Percentiles rank a stretch among this genome's conserved stretches.
Conservation (phyloP, 2,329 filamentous ascomycete species). For the Thelonectria rubi region DNA sequence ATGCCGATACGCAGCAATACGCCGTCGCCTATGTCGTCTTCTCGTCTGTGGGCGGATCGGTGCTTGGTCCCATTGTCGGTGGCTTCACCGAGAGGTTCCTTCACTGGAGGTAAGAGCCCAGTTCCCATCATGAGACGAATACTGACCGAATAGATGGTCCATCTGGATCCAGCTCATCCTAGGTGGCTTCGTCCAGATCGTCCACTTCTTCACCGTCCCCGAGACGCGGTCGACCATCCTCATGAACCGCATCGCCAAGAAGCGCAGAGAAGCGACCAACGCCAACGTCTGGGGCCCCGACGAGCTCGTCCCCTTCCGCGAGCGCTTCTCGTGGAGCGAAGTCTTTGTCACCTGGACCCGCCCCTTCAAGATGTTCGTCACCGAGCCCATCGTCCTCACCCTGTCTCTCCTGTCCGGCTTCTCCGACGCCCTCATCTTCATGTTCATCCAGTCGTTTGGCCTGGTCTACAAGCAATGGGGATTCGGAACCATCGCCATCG, state of each 20-base stretch:
- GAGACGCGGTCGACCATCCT: slow-evolving; percentile 81
- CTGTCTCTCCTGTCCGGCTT: slow-evolving; percentile 77
- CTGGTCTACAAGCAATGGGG: slow-evolving; percentile 75
- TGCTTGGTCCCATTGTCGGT: slow-evolving; percentile 80
- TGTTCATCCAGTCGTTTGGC: slow-evolving; percentile 76
- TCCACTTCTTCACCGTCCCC: slow-evolving; percentile 76
- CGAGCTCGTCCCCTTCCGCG: slow-evolving; percentile 69
- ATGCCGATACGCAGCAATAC: slow-evolving; percentile 75
- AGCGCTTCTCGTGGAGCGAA: slow-evolving; percentile 67
- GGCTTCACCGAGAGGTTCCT: slow-evolving; percentile 76
- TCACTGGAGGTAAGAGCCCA: slow-evolving; percentile 65
- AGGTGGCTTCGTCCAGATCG: slow-evolving; percentile 71
- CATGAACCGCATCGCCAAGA: slow-evolving; percentile 82
- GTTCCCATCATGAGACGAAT: not conserved
- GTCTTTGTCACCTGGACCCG: slow-evolving; percentile 66
- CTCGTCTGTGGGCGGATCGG: slow-evolving; percentile 80
- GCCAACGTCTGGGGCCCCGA: slow-evolving; percentile 76
- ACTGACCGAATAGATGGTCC: slow-evolving; percentile 57
- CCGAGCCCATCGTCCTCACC: slow-evolving; percentile 77
- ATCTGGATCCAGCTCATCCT: slow-evolving; percentile 90
- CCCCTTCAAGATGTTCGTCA: slow-evolving; percentile 77
- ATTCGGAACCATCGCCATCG: slow-evolving; percentile 65
- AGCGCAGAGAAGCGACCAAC: slow-evolving; percentile 67
- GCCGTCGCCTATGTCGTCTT: slow-evolving; percentile 81
- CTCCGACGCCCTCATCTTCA: slow-evolving; percentile 79